A percentile compares a stretch with the other conserved stretches of the same genome.
Conservation (phyloP, 2,329 filamentous ascomycete genomes). For the Lecanicillium sp. region DNA sequence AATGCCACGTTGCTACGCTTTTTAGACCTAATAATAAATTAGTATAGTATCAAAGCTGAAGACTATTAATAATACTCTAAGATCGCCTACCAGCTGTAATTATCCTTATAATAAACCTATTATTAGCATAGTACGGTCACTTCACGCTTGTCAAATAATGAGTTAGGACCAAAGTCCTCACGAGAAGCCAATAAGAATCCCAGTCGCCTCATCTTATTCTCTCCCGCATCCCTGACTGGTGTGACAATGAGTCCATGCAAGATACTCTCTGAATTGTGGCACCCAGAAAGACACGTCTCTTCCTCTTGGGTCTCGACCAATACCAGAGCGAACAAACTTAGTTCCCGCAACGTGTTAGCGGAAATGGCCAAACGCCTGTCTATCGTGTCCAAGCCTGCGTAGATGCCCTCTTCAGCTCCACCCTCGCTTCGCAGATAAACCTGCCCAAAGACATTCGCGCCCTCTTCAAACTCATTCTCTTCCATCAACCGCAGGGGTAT, state of each 20-base stretch:
- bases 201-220: neutral
- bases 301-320: conserved; percentile 1
- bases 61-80: no score
- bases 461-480: neutral
- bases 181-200: neutral
- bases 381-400: conserved; percentile 2
- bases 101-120: no score
- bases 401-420: neutral
- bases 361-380: conserved; percentile 1
- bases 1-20: no score
- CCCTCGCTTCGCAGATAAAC: neutral
- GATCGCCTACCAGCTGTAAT: no score
- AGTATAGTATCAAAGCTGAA: no score
- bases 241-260: conserved; percentile 1
- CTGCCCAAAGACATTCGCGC: neutral
- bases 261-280: neutral
- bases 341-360: neutral
- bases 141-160: neutral
- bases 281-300: neutral
- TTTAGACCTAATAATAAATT: no score
- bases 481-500: conserved; percentile 2
- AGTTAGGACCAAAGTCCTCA: neutral
- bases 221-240: neutral
- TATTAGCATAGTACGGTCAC: neutral
- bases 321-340: conserved; percentile 3